phyloP scores from a whole-genome alignment of 1,284 basidiomycete genomes.

The Sanghuangporus sanghuang region DNA sequence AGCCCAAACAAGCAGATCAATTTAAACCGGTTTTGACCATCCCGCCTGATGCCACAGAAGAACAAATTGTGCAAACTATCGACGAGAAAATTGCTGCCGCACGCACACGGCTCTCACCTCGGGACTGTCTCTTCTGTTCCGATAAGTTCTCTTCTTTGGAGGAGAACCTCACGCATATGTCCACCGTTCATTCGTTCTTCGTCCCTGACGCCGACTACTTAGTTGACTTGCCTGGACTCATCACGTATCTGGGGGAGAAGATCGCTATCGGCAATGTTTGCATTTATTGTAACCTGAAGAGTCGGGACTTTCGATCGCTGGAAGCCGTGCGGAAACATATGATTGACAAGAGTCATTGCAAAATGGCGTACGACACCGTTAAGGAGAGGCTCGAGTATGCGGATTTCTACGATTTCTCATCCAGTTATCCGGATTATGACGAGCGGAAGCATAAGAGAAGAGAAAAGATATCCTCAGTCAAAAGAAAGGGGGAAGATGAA shows the following conservation, averaged over 20 bases:
- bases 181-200: slow-evolving; percentile 86
- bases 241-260: slow-evolving; percentile 90
- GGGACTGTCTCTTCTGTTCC: slow-evolving; percentile 87
- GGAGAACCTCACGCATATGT: slow-evolving; percentile 86
- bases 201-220: slow-evolving; percentile 93
- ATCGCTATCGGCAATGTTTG: slow-evolving; percentile 91
- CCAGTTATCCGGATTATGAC: slow-evolving; percentile 66
- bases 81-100: slow-evolving; percentile 77
- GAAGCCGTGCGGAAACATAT: slow-evolving; percentile 91
- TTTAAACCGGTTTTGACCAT: slow-evolving; percentile 27
- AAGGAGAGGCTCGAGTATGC: slow-evolving; percentile 82
- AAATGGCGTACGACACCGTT: slow-evolving; percentile 86
- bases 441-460: slow-evolving; percentile 27
- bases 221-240: slow-evolving; percentile 76
- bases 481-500: slow-evolving; percentile 37
- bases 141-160: slow-evolving; percentile 48
- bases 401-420: slow-evolving; percentile 91
- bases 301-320: slow-evolving; percentile 73
- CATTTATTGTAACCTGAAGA: slow-evolving; percentile 81
- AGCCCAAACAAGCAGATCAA: background rate
- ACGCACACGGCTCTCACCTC: slow-evolving; percentile 55
- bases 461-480: slow-evolving; percentile 27
- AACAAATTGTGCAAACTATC: slow-evolving; percentile 52
- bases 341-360: slow-evolving; percentile 94
- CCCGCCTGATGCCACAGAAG: slow-evolving; percentile 42